Evolutionary conservation across 106 monocot genomes (phyloP).

Genomic region (Narthecium ossifragum): DNA sequence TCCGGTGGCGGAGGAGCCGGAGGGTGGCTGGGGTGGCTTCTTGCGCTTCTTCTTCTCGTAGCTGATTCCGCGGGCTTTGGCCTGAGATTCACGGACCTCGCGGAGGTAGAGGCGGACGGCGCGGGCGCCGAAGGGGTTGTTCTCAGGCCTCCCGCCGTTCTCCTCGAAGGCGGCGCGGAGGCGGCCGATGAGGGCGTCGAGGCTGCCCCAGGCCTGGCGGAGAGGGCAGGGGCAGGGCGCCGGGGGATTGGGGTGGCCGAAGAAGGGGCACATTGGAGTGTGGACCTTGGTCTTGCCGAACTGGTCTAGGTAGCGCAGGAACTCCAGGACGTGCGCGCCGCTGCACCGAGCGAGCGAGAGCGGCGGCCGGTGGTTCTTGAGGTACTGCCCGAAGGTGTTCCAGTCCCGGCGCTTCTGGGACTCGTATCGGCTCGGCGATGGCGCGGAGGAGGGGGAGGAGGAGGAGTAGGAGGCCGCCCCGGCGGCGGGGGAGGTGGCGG

Average conservation of each 20-base stretch:
- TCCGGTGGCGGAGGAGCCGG: slow-evolving; percentile 1
- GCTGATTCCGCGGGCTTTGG: slow-evolving; percentile 50
- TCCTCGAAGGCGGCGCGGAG: slow-evolving; percentile 56
- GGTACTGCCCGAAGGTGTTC: slow-evolving; percentile 67
- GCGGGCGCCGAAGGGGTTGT: slow-evolving; percentile 53
- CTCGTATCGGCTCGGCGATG: slow-evolving; percentile 49
- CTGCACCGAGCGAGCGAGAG: slow-evolving; percentile 49
- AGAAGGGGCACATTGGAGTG: slow-evolving; percentile 47
- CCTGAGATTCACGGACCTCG: slow-evolving; percentile 51
- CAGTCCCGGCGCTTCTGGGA: slow-evolving; percentile 69
- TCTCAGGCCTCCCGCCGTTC: slow-evolving; percentile 49
- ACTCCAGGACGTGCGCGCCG: slow-evolving; percentile 67
- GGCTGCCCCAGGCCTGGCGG: slow-evolving; percentile 55
- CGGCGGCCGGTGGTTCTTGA: slow-evolving; percentile 56
- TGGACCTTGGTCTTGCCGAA: slow-evolving; percentile 80
- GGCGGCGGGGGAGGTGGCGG: background rate
- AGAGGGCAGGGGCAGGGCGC: slow-evolving; percentile 65
- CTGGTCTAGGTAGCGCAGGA: slow-evolving; percentile 68
- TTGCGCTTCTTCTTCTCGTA: slow-evolving; percentile 72
- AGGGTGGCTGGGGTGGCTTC: slow-evolving; percentile 16
- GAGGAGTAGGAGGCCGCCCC: background rate
- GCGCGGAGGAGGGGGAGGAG: slow-evolving; percentile 11
- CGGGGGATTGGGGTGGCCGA: slow-evolving; percentile 55
- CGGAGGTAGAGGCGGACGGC: slow-evolving; percentile 59
- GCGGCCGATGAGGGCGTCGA: slow-evolving; percentile 56